Conservation (phyloP, 345 rosid species). For the Euphorbia peplus region DNA sequence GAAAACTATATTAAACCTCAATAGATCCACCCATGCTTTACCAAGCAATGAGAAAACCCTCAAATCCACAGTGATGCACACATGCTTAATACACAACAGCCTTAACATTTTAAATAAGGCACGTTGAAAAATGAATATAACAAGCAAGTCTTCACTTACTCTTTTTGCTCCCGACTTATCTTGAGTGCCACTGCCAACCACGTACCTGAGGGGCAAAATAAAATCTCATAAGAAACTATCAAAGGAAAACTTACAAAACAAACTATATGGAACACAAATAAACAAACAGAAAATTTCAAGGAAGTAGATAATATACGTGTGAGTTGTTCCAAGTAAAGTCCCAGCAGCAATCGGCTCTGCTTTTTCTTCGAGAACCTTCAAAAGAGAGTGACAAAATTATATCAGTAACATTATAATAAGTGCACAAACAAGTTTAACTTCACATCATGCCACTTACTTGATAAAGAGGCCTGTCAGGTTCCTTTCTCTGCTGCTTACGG, state of each 20-base stretch:
- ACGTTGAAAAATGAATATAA: conserved; percentile 2
- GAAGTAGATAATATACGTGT: conserved; percentile 49
- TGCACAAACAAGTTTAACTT: background rate
- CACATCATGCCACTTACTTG: conserved; percentile 50
- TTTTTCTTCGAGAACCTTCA: conserved; percentile 85
- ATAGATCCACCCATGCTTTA: background rate
- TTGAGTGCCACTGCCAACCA: conserved; percentile 69
- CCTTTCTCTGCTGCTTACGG: conserved; percentile 98
- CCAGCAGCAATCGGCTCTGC: conserved; percentile 83
- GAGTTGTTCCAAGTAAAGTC: conserved; percentile 84
- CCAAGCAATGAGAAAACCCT: background rate
- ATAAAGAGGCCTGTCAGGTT: conserved; percentile 86
- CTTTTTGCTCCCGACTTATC: conserved; percentile 84
- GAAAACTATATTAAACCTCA: background rate
- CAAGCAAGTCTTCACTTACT: conserved; percentile 42
- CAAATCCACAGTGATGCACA: too few relatives aligned
- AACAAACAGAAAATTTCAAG: background rate
- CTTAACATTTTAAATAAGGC: background rate
- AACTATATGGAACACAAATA: background rate
- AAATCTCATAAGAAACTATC: background rate
- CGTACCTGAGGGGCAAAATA: conserved; percentile 42
- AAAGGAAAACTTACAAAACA: background rate
- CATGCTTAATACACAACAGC: too few relatives aligned
- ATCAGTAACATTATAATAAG: background rate
- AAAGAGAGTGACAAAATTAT: background rate